These are phyloP conservation scores for Aureobasidium leucospermi DNA, from an alignment of 2,329 filamentous ascomycete species.

Conservation along the genomic window DNA sequence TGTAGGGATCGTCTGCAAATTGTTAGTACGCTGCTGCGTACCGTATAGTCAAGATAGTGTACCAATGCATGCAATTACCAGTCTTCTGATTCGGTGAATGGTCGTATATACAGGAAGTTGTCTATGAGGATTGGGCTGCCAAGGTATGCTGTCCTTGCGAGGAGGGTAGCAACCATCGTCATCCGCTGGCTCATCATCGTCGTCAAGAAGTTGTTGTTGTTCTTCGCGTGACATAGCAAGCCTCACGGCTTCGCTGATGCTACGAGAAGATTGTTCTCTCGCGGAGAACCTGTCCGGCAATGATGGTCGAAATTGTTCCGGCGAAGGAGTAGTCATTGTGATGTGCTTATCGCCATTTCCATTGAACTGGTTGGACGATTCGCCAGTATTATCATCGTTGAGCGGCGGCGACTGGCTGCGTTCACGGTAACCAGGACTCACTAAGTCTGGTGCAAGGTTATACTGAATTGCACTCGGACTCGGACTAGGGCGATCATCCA, in stretches of 20 bases:
- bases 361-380: not conserved
- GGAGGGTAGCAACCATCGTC: constrained; percentile 39
- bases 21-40: not conserved
- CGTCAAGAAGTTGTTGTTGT: constrained; percentile 42
- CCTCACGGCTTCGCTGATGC: constrained; percentile 31
- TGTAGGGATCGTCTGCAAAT: constrained; percentile 53
- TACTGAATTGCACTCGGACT: constrained; percentile 9
- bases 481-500: constrained; percentile 8
- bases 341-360: constrained; percentile 19
- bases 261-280: constrained; percentile 26
- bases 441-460: not conserved
- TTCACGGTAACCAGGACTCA: not conserved
- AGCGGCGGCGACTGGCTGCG: constrained; percentile 4
- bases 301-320: constrained; percentile 22
- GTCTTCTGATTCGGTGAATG: constrained; percentile 53
- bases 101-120: constrained; percentile 68
- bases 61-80: constrained; percentile 42
- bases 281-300: constrained; percentile 23
- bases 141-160: constrained; percentile 31
- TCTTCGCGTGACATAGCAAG: constrained; percentile 39
- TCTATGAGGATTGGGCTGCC: constrained; percentile 49
- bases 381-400: not conserved
- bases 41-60: not conserved
- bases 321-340: constrained; percentile 17
- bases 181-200: constrained; percentile 38